Conservation (phyloP, 768 basidiomycete species). For the Rhizopogon roseolus region DNA sequence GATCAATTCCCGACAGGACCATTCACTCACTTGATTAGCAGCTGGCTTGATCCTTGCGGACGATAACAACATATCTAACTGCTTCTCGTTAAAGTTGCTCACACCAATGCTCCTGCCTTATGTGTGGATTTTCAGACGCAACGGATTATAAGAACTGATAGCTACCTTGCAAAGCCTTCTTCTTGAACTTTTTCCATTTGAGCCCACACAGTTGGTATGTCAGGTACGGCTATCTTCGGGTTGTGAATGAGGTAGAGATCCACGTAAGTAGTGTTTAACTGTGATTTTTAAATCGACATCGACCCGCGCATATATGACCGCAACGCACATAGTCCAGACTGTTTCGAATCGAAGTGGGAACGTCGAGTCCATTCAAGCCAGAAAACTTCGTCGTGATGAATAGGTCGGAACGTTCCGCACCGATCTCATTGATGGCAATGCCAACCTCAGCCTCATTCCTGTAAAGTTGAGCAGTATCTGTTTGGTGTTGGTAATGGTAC, state of each 20-base stretch:
- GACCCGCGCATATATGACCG: not conserved
- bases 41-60: slow-evolving; percentile 59
- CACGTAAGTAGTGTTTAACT: slow-evolving; percentile 63
- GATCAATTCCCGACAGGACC: not conserved
- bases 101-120: slow-evolving; percentile 61
- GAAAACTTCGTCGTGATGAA: slow-evolving; percentile 69
- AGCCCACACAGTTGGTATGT: slow-evolving; percentile 60
- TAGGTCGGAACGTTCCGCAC: slow-evolving; percentile 46
- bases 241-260: slow-evolving; percentile 70
- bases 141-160: not conserved
- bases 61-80: slow-evolving; percentile 53
- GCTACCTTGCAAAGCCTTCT: slow-evolving; percentile 53
- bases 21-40: slow-evolving; percentile 56
- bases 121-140: not conserved
- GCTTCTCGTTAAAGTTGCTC: slow-evolving; percentile 57
- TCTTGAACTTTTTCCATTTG: slow-evolving; percentile 56
- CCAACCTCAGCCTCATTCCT: slow-evolving; percentile 51
- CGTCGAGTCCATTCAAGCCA: slow-evolving; percentile 43
- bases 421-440: slow-evolving; percentile 39
- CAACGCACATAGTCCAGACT: slow-evolving; percentile 49
- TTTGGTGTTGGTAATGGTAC: not conserved
- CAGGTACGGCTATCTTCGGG: slow-evolving; percentile 47
- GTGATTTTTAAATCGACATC: not conserved
- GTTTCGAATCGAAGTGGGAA: slow-evolving; percentile 50
- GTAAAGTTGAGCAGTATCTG: slow-evolving; percentile 61